Evolutionary conservation across 2,329 filamentous ascomycete genomes (phyloP).

Genomic region (Thelonectria olida): DNA sequence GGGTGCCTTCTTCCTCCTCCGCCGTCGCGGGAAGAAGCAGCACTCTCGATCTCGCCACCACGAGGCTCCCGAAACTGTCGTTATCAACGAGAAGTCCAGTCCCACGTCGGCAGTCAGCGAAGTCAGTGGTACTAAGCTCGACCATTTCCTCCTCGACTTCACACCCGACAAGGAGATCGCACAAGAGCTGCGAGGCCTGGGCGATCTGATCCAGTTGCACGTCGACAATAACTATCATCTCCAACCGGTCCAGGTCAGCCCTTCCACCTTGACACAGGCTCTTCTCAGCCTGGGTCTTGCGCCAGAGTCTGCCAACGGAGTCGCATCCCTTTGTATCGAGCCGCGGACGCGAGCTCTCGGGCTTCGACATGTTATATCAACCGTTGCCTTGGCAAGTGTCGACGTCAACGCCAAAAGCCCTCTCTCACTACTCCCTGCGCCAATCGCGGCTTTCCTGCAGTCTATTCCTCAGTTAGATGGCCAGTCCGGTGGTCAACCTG

Average conservation of each 20-base stretch:
- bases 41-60: background rate
- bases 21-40: background rate
- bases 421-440: constrained; percentile 49
- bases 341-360: constrained; percentile 43
- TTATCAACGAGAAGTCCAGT: background rate
- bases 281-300: constrained; percentile 42
- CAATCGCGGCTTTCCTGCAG: constrained; percentile 43
- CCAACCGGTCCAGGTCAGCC: constrained; percentile 28
- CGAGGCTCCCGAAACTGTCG: background rate
- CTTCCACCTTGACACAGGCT: constrained; percentile 29
- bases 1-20: constrained; percentile 40
- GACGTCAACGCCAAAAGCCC: constrained; percentile 38
- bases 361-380: constrained; percentile 51
- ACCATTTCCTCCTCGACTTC: constrained; percentile 49
- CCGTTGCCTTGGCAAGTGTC: constrained; percentile 47
- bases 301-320: constrained; percentile 12
- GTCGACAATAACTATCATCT: constrained; percentile 51
- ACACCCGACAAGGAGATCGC: constrained; percentile 48
- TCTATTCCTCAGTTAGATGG: constrained; percentile 40
- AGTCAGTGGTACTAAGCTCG: constrained; percentile 36
- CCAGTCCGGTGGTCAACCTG: background rate
- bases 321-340: constrained; percentile 44
- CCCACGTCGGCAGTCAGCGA: background rate
- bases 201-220: constrained; percentile 50
- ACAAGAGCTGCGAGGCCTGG: constrained; percentile 45